Base-by-base conservation (phyloP, 176 grass and related monocot species). In the Eragrostis curvula region DNA sequence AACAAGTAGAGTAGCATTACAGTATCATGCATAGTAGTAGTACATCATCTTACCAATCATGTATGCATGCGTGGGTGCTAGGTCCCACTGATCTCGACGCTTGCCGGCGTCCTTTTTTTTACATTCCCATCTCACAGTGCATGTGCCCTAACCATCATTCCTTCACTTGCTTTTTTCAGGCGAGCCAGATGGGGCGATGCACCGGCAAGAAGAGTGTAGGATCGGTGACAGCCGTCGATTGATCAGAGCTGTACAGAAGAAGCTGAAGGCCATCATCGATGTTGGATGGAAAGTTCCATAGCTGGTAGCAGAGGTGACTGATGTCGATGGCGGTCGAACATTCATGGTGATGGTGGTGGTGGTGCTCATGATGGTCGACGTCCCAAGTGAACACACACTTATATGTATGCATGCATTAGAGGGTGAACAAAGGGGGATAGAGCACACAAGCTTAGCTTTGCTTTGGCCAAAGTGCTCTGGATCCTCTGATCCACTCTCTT, bases 181-280 rank as follows among this genome's bases (percentile, higher is more conserved):
- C 85, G 90, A 79, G 73, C 78, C 11, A 82, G 86, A 77, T 91
- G 85, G 86, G 89, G 89, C 72, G 85, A 85, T 0, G 77, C 82
- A 57, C 90, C 90, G 20, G 83, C 55, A 12, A 88, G 11, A 78
- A 82, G 90, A 85, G 89, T 66, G 41, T 91, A 88, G 85, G 28
- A 44, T 11, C 23, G 52, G 28, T 16, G n/a, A 32, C 23, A 13
- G n/a, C 28, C 29, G 27, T 63, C 55, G 12, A 50, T 13, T 15
- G 25, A 12, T 59, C 56, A 63, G 50, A 41, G 6, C 44, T 23
- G 23, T 53, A 73, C 48, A 56, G 36, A 72, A 13, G 17, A 69
- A 25, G 23, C 14, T 44, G 49, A 69, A 44, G 48, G 28, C 66
- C 64, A 14, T 20, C 27, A 62, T 24, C 71, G 71, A 49, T 42